Percentiles rank a stretch among this genome's conserved stretches.
Evolutionary conservation across 2,329 filamentous ascomycete genomes (phyloP).

Genomic region (Colletotrichum chrysophilum): DNA sequence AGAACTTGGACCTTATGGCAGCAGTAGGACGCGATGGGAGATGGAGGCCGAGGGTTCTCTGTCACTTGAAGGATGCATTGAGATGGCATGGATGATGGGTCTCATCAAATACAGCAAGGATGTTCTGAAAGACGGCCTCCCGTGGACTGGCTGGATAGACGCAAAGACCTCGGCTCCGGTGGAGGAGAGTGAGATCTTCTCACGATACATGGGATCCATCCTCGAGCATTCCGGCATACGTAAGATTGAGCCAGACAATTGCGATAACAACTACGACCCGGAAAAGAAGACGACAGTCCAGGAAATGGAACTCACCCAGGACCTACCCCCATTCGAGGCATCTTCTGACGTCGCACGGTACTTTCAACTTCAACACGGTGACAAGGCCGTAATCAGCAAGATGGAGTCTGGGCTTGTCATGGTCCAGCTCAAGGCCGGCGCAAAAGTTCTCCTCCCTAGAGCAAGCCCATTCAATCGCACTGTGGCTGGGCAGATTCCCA

Average conservation of each 20-base stretch:
- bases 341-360: slow-evolving; percentile 96
- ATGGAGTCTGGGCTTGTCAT: slow-evolving; percentile 94
- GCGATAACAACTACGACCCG: slow-evolving; percentile 72
- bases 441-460: slow-evolving; percentile 93
- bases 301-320: slow-evolving; percentile 91
- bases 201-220: slow-evolving; percentile 95
- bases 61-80: slow-evolving; percentile 94
- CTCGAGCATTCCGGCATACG: slow-evolving; percentile 96
- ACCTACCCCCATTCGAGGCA: slow-evolving; percentile 94
- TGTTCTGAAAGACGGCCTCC: slow-evolving; percentile 83
- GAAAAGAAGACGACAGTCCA: slow-evolving; percentile 98
- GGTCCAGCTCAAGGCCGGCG: slow-evolving; percentile 92
- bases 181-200: slow-evolving; percentile 96
- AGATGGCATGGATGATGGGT: slow-evolving; percentile 99
- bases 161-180: slow-evolving; percentile 91
- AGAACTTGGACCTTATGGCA: slow-evolving; percentile 96
- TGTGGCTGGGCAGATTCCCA: slow-evolving; percentile 95
- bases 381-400: slow-evolving; percentile 96
- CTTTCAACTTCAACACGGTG: slow-evolving; percentile 94
- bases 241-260: slow-evolving; percentile 91
- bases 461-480: slow-evolving; percentile 94
- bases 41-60: slow-evolving; percentile 98
- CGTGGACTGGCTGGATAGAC: slow-evolving; percentile 96
- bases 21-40: slow-evolving; percentile 96
- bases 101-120: slow-evolving; percentile 99